Evolutionary conservation across 768 basidiomycete genomes (phyloP), one percentile per base, ranked within the genome.

Genomic region (Kwoniella dendrophila): DNA sequence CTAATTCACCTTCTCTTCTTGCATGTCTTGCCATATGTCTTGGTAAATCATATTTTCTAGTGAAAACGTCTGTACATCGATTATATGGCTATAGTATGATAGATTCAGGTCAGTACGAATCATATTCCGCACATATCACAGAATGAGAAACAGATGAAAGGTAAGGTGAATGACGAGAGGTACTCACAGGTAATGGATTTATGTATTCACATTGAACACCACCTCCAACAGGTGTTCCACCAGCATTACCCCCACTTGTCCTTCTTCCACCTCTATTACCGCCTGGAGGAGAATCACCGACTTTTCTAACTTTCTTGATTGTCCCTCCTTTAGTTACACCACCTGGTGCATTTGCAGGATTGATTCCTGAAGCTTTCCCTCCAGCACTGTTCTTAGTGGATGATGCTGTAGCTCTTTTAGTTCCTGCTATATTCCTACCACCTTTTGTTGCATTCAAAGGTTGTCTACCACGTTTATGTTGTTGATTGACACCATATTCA

Each of bases 21-120:
- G 68, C 74, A 43, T 75, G 74, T 55, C 74, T 59, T 24, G 74
- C 74, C 74, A 75, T 75, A 34, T 75, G 74, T 48, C 74, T 60
- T 1, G 74, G 74, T 11, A 75, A 52, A 63, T 75, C 74, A 62
- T 75, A 75, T 62, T 73, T 73, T 16, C 74, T 63, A 6, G 74
- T 75, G 34, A 75, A 75, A 36, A 73, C 63, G 47, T 75, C 74
- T 30, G 67, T 63, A 56, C 74, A 75, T 26, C 72, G 67, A 47
- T 73, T 73, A 64, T 69, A 75, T 32, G 74, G 74, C 71, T 74
- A 48, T 11, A 27, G 7, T 7, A 53, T 24, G 30, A 41, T 4
- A 47, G 8, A 36, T 14, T 36, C 26, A 3, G n/a, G 51, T 67
- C 57, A 56, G 55, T 38, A 43, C 6, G 18, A 49, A 22, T 22